Base-by-base conservation (phyloP, 768 basidiomycete species). In the Neoboletus brunneissimus region DNA sequence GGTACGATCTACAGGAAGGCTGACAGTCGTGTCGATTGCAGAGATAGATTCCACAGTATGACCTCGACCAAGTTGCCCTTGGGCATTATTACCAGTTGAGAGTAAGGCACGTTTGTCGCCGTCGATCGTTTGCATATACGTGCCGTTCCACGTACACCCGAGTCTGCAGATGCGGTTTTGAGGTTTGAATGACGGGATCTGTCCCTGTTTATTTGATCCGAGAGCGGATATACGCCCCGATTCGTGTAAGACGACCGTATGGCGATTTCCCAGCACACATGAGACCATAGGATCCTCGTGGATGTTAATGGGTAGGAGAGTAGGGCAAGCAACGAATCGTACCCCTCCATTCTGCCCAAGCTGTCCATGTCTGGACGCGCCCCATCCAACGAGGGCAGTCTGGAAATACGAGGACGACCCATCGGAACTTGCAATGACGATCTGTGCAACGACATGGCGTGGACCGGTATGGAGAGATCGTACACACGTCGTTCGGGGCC, bases 361-460 rank as follows among this genome's bases (percentile, higher is more conserved):
- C 66, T 98, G 94, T 4, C 93, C 92, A 64, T 95, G 92, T 32
- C 95, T 77, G 15, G 84, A 81, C 2, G 85, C 76, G 6, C 94
- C 95, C 94, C 95, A 98, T 8, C 94, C 94, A 13, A 79, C 62
- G 6, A 87, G 76, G 13, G 80, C 27, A 44, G 72, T 59, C 49
- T 65, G 70, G 18, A 37, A 20, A 15, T 32, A 20, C 2, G 53
- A 50, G 5, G 58, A 44, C 20, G 58, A 54, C 22, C 65, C 64
- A 49, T 72, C 66, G 2, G 53, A 49, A 23, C 62, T 44, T 13
- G 67, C 56, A 10, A 65, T 45, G 15, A 67, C 63, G 16, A 90
- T 53, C 18, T 78, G 73, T 5, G 68, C 79, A 37, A 92, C 67
- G 56, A 87, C 81, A 65, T 96, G 90, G 56, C 89, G 86, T 37